Evolutionary conservation across 176 grass and related monocot genomes (phyloP).

Genomic region (Elymus sibiricus): DNA sequence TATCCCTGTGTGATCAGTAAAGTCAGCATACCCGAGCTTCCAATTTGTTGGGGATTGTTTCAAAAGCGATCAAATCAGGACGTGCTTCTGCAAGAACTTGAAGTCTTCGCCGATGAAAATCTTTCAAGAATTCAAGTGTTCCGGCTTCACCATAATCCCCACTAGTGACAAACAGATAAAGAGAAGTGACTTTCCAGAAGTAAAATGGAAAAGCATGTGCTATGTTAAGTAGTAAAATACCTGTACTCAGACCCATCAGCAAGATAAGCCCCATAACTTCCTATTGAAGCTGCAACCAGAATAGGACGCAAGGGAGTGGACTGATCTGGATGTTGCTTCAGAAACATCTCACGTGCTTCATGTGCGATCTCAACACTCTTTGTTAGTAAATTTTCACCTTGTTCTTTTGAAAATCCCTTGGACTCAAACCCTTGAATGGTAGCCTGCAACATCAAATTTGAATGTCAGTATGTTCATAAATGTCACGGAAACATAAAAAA

Average conservation of each 20-base stretch:
- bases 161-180: slow-evolving; percentile 37
- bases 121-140: slow-evolving; percentile 67
- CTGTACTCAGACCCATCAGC: slow-evolving; percentile 98
- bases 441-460: slow-evolving; percentile 45
- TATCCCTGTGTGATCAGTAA: not conserved
- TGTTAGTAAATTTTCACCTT: slow-evolving; percentile 59
- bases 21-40: slow-evolving; percentile 70
- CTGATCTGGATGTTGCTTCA: slow-evolving; percentile 38
- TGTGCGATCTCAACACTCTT: slow-evolving; percentile 82
- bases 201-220: not conserved
- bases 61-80: slow-evolving; percentile 88
- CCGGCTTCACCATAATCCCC: slow-evolving; percentile 76
- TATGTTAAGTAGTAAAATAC: slow-evolving; percentile 34
- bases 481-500: slow-evolving; percentile 1
- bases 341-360: slow-evolving; percentile 72
- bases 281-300: slow-evolving; percentile 82
- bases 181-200: slow-evolving; percentile 15
- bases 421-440: slow-evolving; percentile 90
- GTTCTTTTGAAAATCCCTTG: slow-evolving; percentile 68
- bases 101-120: slow-evolving; percentile 80
- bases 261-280: slow-evolving; percentile 97
- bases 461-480: not conserved
- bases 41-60: slow-evolving; percentile 95
- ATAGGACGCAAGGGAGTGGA: slow-evolving; percentile 43
- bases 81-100: slow-evolving; percentile 77